phyloP scores from a whole-genome alignment of 2,329 filamentous ascomycete genomes.

The Fonsecaea pugnacius region DNA sequence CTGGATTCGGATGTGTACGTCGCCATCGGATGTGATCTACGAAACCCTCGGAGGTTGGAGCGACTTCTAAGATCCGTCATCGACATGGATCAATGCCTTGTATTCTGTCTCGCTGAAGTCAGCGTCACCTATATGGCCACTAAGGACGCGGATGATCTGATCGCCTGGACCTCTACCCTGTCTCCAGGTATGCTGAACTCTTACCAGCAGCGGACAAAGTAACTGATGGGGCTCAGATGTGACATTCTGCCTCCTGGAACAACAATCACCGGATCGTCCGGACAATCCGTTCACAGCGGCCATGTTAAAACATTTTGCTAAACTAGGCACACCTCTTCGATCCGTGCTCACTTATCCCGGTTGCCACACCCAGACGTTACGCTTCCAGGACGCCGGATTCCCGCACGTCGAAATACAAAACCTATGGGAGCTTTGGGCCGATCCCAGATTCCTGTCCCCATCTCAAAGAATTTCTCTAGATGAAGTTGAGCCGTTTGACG shows the following conservation, averaged over 20 bases:
- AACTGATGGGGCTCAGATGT: conserved; percentile 52
- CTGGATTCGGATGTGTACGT: conserved; percentile 35
- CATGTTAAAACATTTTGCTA: conserved; percentile 38
- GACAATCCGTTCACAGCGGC: conserved; percentile 72
- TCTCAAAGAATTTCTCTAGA: conserved; percentile 68
- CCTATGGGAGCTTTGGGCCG: conserved; percentile 82
- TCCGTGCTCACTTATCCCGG: conserved; percentile 67
- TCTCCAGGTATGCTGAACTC: conserved; percentile 61
- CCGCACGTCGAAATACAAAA: conserved; percentile 63
- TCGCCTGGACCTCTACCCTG: conserved; percentile 76
- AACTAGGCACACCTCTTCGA: conserved; percentile 36
- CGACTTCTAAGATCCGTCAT: conserved; percentile 63
- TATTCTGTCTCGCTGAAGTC: conserved; percentile 86
- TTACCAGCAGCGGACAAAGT: background rate
- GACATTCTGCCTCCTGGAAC: conserved; percentile 84
- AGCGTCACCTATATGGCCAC: conserved; percentile 89
- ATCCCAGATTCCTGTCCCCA: conserved; percentile 66
- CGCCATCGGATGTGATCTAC: conserved; percentile 51
- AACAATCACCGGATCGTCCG: conserved; percentile 77
- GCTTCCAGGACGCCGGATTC: conserved; percentile 76
- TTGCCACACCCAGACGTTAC: conserved; percentile 65
- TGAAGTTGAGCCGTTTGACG: conserved; percentile 80
- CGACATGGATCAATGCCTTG: conserved; percentile 61
- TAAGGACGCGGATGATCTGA: conserved; percentile 71
- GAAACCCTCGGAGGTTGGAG: conserved; percentile 66